These are phyloP conservation scores for Dioszegia aurantiaca DNA, from an alignment of 768 basidiomycete species.

Conservation along the genomic window DNA sequence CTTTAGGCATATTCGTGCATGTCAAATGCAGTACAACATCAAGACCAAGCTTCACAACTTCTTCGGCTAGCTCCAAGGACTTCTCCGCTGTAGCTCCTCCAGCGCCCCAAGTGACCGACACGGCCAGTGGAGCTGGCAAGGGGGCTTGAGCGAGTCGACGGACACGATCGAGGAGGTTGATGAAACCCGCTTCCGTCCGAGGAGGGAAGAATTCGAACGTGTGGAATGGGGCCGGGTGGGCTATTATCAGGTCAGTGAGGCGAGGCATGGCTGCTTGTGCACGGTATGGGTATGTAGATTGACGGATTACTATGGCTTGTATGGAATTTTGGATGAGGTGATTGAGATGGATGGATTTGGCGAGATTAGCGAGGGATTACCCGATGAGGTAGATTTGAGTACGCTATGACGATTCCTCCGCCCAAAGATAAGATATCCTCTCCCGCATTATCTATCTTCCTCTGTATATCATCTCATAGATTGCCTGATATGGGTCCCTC, in stretches of 20 bases:
- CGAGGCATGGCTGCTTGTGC: slow-evolving; percentile 8
- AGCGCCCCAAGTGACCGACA: slow-evolving; percentile 96
- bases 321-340: background rate
- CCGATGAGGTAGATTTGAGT: background rate
- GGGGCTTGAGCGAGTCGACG: slow-evolving; percentile 68
- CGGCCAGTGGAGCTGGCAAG: slow-evolving; percentile 65
- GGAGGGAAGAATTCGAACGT: slow-evolving; percentile 98
- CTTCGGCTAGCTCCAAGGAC: slow-evolving; percentile 75
- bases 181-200: slow-evolving; percentile 79
- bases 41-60: slow-evolving; percentile 44
- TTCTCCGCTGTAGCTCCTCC: slow-evolving; percentile 87
- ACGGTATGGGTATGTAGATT: background rate
- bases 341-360: background rate
- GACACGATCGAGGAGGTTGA: slow-evolving; percentile 85
- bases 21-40: slow-evolving; percentile 51
- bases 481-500: slow-evolving; percentile 7
- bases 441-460: no score
- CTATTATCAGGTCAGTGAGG: slow-evolving; percentile 11
- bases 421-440: background rate
- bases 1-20: slow-evolving; percentile 52
- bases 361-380: background rate
- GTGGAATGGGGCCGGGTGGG: slow-evolving; percentile 64
- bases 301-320: background rate
- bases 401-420: background rate
- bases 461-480: background rate